A percentile compares a stretch with the other conserved stretches of the same genome.
Evolutionary conservation across 495 filamentous ascomycete genomes (phyloP).

Genomic region (Umbilicaria muhlenbergii): DNA sequence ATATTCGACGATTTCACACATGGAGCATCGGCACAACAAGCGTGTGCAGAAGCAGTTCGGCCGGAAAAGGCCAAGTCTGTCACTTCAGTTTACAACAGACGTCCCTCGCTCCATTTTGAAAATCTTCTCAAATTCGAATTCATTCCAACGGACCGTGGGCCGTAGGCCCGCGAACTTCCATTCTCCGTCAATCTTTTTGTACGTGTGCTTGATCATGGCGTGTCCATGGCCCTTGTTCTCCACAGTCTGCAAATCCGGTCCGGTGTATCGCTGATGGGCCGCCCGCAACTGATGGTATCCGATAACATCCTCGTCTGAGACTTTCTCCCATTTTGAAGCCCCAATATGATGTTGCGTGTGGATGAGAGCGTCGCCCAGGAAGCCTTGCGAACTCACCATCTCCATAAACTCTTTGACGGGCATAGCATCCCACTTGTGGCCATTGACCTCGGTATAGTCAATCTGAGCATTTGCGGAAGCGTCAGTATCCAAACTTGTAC

Average conservation of each 20-base stretch:
- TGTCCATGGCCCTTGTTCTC: conserved; percentile 42
- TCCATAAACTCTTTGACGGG: conserved; percentile 14
- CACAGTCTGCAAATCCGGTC: conserved; percentile 27
- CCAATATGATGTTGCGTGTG: conserved; percentile 22
- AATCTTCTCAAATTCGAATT: conserved; percentile 47
- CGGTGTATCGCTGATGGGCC: conserved; percentile 38
- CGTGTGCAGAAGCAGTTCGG: no score
- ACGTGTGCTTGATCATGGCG: conserved; percentile 55
- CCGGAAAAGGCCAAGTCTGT: no score
- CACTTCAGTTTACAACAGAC: no score
- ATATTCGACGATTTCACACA: no score
- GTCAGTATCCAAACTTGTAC: conserved; percentile 1
- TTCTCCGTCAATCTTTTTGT: conserved; percentile 55
- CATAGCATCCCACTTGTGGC: conserved; percentile 14
- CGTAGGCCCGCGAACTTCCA: conserved; percentile 73
- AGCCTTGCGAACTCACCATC: conserved; percentile 12
- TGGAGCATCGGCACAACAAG: no score
- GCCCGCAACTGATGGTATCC: conserved; percentile 16
- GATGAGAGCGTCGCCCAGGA: conserved; percentile 18
- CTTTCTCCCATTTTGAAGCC: conserved; percentile 15
- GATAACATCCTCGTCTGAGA: conserved; percentile 15
- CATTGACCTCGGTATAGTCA: conserved; percentile 18
- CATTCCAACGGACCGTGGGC: conserved; percentile 56
- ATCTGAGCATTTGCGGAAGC: conserved; percentile 7
- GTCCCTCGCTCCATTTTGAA: conserved; percentile 12